Percentiles rank a stretch among this genome's conserved stretches.
Evolutionary conservation across 768 basidiomycete species (phyloP).

Genomic region (Lactarius vividus): DNA sequence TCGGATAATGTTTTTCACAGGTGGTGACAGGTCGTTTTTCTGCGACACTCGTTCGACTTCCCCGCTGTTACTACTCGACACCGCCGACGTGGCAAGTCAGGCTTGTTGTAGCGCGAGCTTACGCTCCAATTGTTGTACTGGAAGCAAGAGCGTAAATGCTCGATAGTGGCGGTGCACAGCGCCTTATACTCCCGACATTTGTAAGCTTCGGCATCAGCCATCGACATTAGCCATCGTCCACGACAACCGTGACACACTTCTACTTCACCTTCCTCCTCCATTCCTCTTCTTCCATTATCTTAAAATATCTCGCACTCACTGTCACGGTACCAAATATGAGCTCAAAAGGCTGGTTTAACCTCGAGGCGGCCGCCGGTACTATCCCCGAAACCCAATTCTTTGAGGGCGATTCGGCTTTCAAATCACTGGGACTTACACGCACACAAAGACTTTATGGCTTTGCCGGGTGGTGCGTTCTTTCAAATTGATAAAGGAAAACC

Average conservation of each 20-base stretch:
- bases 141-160: too few species aligned
- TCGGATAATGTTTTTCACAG: not conserved
- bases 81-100: too few species aligned
- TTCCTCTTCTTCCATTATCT: not conserved
- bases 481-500: not conserved
- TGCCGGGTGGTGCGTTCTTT: slow-evolving; percentile 61
- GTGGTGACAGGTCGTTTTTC: not conserved
- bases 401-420: slow-evolving; percentile 88
- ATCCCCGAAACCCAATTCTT: slow-evolving; percentile 82
- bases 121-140: too few species aligned
- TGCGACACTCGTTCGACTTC: too few species aligned
- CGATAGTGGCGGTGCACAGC: too few species aligned
- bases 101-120: not conserved
- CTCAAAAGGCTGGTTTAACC: slow-evolving; percentile 81
- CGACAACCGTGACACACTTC: too few species aligned
- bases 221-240: too few species aligned
- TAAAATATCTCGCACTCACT: not conserved
- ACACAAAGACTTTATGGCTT: slow-evolving; percentile 87
- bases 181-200: too few species aligned
- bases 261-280: too few species aligned
- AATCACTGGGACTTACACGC: slow-evolving; percentile 70
- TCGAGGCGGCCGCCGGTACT: slow-evolving; percentile 59
- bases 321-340: slow-evolving; percentile 41
- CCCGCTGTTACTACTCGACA: not conserved
- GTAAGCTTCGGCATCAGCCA: too few species aligned